Percentiles rank a stretch among this genome's conserved stretches.
phyloP scores from a whole-genome alignment of 352 stramenopile genomes.

The Phytophthora pseudosyringae region DNA sequence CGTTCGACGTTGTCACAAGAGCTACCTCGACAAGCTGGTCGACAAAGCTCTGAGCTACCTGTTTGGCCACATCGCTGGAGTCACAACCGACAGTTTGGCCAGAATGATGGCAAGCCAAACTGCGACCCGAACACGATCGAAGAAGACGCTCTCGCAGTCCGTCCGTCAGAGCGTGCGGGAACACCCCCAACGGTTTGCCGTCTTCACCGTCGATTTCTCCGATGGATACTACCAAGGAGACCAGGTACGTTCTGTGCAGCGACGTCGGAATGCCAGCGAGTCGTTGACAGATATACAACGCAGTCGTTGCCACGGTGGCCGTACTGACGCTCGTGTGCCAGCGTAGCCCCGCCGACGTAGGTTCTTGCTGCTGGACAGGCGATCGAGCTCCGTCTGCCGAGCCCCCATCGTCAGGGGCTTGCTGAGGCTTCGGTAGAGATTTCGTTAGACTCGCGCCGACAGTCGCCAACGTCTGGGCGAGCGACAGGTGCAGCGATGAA shows the following conservation, averaged over 20 bases:
- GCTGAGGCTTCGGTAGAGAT: background rate
- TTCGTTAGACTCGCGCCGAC: constrained; percentile 20
- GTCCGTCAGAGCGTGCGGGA: background rate
- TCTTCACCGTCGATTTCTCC: constrained; percentile 16
- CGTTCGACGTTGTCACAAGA: background rate
- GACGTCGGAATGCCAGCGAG: constrained; percentile 38
- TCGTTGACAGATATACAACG: constrained; percentile 31
- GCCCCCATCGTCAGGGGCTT: background rate
- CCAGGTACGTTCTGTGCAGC: constrained; percentile 36
- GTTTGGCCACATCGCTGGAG: background rate
- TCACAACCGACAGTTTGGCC: background rate
- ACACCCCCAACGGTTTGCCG: background rate
- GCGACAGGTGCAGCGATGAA: constrained; percentile 16
- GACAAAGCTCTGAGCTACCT: constrained; percentile 23
- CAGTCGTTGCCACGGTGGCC: constrained; percentile 14
- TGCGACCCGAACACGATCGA: constrained; percentile 12
- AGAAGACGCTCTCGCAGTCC: constrained; percentile 20
- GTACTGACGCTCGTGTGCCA: constrained; percentile 1
- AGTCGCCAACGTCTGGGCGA: constrained; percentile 19
- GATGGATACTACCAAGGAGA: constrained; percentile 28
- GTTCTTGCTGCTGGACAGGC: background rate
- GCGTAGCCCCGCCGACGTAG: background rate
- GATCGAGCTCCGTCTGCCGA: background rate
- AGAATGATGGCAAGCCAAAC: constrained; percentile 18
- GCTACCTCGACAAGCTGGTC: constrained; percentile 10